These are phyloP conservation scores for Hyaloscypha finlandica DNA, from an alignment of 495 filamentous ascomycete genomes.

Conservation along the genomic window DNA sequence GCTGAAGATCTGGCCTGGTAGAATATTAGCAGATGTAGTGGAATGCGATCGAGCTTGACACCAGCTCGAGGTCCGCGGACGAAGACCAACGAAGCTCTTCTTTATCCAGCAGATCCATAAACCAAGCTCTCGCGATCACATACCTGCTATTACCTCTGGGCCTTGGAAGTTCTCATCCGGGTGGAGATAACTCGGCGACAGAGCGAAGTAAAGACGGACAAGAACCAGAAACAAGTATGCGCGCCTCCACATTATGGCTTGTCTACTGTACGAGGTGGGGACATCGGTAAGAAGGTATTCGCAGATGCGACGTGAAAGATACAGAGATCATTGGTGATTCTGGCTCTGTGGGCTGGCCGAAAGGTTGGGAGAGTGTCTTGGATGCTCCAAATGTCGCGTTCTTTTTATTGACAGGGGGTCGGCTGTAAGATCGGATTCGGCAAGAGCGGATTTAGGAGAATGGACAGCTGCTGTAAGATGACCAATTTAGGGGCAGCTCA, in stretches of 20 bases:
- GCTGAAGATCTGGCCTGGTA: conserved; percentile 79
- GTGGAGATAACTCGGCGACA: conserved; percentile 94
- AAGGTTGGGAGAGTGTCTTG: conserved; percentile 11
- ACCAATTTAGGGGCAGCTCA: neutral
- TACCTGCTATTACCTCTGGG: conserved; percentile 95
- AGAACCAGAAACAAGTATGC: conserved; percentile 81
- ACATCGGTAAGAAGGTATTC: conserved; percentile 26
- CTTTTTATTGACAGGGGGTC: conserved; percentile 10
- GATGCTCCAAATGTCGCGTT: conserved; percentile 8
- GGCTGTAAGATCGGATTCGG: neutral
- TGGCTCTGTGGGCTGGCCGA: conserved; percentile 14
- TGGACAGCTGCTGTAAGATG: neutral
- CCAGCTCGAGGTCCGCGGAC: neutral
- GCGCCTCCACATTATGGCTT: conserved; percentile 79
- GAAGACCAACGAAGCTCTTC: neutral
- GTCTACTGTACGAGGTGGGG: conserved; percentile 24
- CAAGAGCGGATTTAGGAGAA: neutral
- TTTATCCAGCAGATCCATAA: neutral
- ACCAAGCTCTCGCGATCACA: conserved; percentile 35
- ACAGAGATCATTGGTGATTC: conserved; percentile 26
- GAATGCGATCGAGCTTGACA: conserved; percentile 2
- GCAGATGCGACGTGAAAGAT: conserved; percentile 18
- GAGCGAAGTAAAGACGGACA: conserved; percentile 90
- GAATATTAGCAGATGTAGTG: conserved; percentile 23
- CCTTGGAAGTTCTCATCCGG: conserved; percentile 99